These are phyloP conservation scores for Bathelium albidoporum DNA, from an alignment of 495 filamentous ascomycete species.

Conservation along the genomic window DNA sequence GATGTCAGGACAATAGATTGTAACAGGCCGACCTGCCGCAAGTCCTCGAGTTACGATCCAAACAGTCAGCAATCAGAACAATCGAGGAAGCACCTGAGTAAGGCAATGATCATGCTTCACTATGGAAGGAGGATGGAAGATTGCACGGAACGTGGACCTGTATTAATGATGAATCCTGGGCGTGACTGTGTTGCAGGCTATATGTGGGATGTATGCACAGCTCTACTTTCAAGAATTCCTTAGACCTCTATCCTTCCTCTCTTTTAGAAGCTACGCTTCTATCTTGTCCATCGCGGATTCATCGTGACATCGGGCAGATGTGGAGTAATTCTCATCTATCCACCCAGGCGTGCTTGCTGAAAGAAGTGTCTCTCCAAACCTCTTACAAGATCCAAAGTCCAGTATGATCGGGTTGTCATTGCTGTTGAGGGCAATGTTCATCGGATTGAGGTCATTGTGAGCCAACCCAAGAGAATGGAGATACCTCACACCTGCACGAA, in stretches of 20 bases:
- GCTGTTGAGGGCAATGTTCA: conserved; percentile 16
- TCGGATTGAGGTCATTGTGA: conserved; percentile 19
- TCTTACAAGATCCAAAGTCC: conserved; percentile 18
- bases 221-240: neutral
- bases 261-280: conserved; percentile 12
- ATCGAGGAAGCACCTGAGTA: too few species aligned
- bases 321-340: conserved; percentile 16
- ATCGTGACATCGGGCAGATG: conserved; percentile 14
- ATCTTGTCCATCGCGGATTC: conserved; percentile 15
- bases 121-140: too few species aligned
- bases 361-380: conserved; percentile 14
- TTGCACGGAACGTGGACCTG: too few species aligned
- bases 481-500: conserved; percentile 13
- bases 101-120: too few species aligned
- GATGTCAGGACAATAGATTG: too few species aligned
- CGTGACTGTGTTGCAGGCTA: too few species aligned
- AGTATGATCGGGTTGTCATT: conserved; percentile 13
- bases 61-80: too few species aligned
- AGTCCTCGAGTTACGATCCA: too few species aligned
- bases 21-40: too few species aligned
- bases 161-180: too few species aligned
- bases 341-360: conserved; percentile 16
- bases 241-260: conserved; percentile 5
- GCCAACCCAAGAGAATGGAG: conserved; percentile 20
- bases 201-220: neutral